Evolutionary conservation across 768 basidiomycete genomes (phyloP).

Genomic region (Saitozyma sp.): DNA sequence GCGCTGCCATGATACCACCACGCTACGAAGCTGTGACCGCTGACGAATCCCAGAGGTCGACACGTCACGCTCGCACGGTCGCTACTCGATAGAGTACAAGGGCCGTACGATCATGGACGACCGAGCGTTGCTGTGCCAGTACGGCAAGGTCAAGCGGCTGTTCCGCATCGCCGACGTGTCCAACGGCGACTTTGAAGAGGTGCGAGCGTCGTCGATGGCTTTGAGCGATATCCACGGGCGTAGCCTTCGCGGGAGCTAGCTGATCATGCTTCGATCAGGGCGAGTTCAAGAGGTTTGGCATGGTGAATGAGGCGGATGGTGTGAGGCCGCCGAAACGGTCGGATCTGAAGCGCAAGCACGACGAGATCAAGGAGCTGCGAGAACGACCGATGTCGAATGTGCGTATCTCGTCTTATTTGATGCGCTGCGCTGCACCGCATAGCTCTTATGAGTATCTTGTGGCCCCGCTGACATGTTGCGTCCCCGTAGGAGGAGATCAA

Average conservation of each 20-base stretch:
- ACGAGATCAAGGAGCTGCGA: slow-evolving; percentile 63
- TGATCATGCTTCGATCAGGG: slow-evolving; percentile 9
- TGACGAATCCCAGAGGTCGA: slow-evolving; percentile 22
- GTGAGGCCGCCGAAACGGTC: slow-evolving; percentile 67
- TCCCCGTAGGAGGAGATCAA: slow-evolving; percentile 72
- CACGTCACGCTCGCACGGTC: slow-evolving; percentile 23
- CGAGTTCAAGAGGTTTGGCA: slow-evolving; percentile 56
- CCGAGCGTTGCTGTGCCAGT: slow-evolving; percentile 70
- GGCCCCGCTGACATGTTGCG: slow-evolving; percentile 1
- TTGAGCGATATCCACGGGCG: background rate
- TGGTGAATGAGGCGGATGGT: slow-evolving; percentile 64
- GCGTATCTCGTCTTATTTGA: slow-evolving; percentile 16
- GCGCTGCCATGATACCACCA: too few species aligned
- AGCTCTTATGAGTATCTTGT: background rate
- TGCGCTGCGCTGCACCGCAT: background rate
- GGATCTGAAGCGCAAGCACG: slow-evolving; percentile 63
- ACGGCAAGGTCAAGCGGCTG: slow-evolving; percentile 65
- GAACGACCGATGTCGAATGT: slow-evolving; percentile 79
- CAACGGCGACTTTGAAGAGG: slow-evolving; percentile 66
- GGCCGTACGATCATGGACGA: slow-evolving; percentile 56
- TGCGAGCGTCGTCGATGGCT: slow-evolving; percentile 52
- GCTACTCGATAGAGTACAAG: slow-evolving; percentile 43
- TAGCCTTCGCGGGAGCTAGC: background rate
- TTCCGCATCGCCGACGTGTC: slow-evolving; percentile 86
- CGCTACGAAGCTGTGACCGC: background rate